These are phyloP conservation scores for Microbotryum intermedium DNA, from an alignment of 1,284 basidiomycete genomes.

Conservation along the genomic window DNA sequence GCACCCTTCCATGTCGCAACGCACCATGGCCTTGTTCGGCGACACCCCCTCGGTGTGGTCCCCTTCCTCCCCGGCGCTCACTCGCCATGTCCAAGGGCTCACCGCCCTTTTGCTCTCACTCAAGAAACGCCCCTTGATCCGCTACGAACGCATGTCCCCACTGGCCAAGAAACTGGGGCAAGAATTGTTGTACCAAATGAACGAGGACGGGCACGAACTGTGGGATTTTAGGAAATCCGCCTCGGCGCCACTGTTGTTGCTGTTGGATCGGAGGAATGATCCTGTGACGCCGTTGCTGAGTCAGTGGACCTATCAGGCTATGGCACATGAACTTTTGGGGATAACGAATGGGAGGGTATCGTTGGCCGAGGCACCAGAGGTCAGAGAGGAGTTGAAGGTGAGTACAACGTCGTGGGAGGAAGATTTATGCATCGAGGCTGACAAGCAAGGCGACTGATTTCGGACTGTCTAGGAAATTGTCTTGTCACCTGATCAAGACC, in stretches of 20 bases:
- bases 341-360: slow-evolving; percentile 92
- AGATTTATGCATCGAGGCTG: not conserved
- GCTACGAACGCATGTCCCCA: slow-evolving; percentile 86
- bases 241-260: slow-evolving; percentile 47
- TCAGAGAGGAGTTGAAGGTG: slow-evolving; percentile 74
- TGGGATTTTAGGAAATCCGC: slow-evolving; percentile 50
- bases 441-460: not conserved
- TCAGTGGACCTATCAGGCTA: slow-evolving; percentile 99
- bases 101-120: slow-evolving; percentile 80
- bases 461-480: slow-evolving; percentile 70
- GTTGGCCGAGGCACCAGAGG: slow-evolving; percentile 73
- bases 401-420: too few relatives aligned
- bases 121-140: slow-evolving; percentile 81
- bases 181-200: slow-evolving; percentile 55
- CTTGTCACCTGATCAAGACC: slow-evolving; percentile 80
- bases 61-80: slow-evolving; percentile 61
- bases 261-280: slow-evolving; percentile 82
- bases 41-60: slow-evolving; percentile 30
- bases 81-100: slow-evolving; percentile 73
- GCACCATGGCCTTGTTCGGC: slow-evolving; percentile 30
- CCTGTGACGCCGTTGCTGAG: slow-evolving; percentile 95
- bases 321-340: slow-evolving; percentile 94
- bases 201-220: slow-evolving; percentile 42
- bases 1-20: slow-evolving; percentile 46
- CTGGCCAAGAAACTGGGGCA: slow-evolving; percentile 83